Conservation (phyloP, 129 eudicot genomes). For the Silybum marianum region DNA sequence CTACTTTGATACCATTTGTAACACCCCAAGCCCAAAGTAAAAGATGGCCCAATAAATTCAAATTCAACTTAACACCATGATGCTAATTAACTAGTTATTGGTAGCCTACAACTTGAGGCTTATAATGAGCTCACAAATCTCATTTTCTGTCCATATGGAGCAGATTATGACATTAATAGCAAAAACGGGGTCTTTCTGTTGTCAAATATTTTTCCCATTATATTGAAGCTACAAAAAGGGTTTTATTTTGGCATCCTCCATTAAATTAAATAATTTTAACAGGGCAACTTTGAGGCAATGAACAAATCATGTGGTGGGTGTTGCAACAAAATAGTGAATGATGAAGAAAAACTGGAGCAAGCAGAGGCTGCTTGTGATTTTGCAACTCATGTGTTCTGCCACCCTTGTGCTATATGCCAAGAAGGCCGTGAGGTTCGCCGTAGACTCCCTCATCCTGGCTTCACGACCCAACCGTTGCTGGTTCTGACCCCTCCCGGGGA, state of each 20-base stretch:
- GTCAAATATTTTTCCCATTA: neutral
- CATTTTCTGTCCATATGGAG: no score
- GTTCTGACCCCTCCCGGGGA: conserved; percentile 77
- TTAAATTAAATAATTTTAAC: conserved; percentile 4
- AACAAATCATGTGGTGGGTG: conserved; percentile 70
- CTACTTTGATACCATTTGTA: neutral
- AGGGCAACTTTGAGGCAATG: conserved; percentile 92
- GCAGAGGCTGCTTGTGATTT: conserved; percentile 81
- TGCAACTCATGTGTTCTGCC: conserved; percentile 85
- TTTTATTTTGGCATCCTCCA: neutral
- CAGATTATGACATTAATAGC: neutral
- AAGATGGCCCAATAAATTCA: neutral
- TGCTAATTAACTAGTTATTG: neutral
- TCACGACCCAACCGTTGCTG: conserved; percentile 55
- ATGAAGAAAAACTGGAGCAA: conserved; percentile 70
- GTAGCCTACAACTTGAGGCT: neutral
- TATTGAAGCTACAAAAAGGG: neutral
- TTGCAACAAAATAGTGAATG: conserved; percentile 47
- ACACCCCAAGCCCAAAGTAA: neutral
- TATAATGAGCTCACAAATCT: neutral
- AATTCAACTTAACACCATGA: neutral
- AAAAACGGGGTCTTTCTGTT: neutral
- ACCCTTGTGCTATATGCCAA: conserved; percentile 91
- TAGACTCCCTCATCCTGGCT: conserved; percentile 88
- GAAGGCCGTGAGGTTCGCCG: conserved; percentile 97